Conservation (phyloP, 177 flowering plant genomes). For the Vitis hybrid region DNA sequence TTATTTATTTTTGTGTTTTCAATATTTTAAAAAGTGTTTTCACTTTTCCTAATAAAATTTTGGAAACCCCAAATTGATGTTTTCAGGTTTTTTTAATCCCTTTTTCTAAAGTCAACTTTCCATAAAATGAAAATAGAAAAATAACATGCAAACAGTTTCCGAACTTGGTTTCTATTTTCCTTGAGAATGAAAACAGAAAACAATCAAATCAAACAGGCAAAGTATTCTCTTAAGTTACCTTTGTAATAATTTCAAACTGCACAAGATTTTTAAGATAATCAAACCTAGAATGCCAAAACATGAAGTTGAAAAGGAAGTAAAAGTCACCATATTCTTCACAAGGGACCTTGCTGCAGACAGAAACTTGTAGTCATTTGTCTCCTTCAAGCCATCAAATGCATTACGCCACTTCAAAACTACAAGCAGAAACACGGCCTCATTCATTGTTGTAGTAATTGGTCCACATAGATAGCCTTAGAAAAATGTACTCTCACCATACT, state of each 20-base stretch:
- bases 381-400: slow-evolving; percentile 87
- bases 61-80: too few species aligned
- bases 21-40: too few species aligned
- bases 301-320: background rate
- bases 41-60: too few species aligned
- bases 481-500: slow-evolving; percentile 41
- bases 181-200: too few species aligned
- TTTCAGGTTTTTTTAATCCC: too few species aligned
- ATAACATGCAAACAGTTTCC: too few species aligned
- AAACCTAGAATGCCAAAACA: background rate
- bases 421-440: slow-evolving; percentile 77
- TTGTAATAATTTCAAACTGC: background rate
- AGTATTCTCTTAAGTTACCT: too few species aligned
- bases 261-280: background rate
- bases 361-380: slow-evolving; percentile 74
- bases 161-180: too few species aligned
- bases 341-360: slow-evolving; percentile 82
- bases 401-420: slow-evolving; percentile 77
- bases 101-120: too few species aligned
- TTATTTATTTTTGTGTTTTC: too few species aligned
- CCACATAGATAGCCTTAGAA: slow-evolving; percentile 83
- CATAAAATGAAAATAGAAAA: too few species aligned
- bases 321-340: slow-evolving; percentile 76
- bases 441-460: slow-evolving; percentile 89
- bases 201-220: too few species aligned